Evolutionary conservation across 2,329 filamentous ascomycete species (phyloP).

Genomic region (Podosphaera fusca): DNA sequence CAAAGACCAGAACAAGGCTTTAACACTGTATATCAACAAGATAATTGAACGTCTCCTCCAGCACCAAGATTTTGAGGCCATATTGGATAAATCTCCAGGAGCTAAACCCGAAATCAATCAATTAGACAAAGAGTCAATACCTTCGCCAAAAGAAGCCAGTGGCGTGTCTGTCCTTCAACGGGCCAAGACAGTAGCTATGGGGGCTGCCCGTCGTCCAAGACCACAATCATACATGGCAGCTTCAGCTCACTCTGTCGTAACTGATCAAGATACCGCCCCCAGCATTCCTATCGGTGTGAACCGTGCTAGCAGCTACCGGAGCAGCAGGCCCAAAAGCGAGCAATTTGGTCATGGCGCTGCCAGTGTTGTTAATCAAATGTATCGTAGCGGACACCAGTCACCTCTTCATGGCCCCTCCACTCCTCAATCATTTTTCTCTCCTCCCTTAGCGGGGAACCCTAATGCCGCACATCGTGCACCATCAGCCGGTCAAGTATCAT

Average conservation of each 20-base stretch:
- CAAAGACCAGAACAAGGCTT: conserved; percentile 89
- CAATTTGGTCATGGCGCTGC: conserved; percentile 36
- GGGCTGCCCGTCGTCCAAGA: conserved; percentile 21
- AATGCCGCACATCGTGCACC: conserved; percentile 29
- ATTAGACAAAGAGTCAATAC: conserved; percentile 62
- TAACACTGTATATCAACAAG: conserved; percentile 96
- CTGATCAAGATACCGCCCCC: conserved; percentile 51
- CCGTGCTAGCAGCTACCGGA: conserved; percentile 30
- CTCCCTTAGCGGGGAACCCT: conserved; percentile 26
- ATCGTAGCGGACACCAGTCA: conserved; percentile 43
- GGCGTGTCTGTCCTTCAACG: conserved; percentile 32
- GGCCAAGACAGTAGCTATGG: conserved; percentile 34
- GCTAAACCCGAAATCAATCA: conserved; percentile 21
- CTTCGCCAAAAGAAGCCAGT: conserved; percentile 25
- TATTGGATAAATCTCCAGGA: conserved; percentile 59
- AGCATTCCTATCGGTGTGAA: conserved; percentile 45
- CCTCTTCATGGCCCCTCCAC: conserved; percentile 28
- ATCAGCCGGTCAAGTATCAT: conserved; percentile 24
- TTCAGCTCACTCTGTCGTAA: conserved; percentile 21
- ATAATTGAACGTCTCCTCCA: conserved; percentile 90
- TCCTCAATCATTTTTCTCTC: conserved; percentile 33
- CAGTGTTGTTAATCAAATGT: conserved; percentile 72
- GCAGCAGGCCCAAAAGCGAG: conserved; percentile 35
- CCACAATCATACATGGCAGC: conserved; percentile 34
- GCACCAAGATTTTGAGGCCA: conserved; percentile 85